Evolutionary conservation across 2,329 filamentous ascomycete species (phyloP).

Genomic region (Beauveria australis): DNA sequence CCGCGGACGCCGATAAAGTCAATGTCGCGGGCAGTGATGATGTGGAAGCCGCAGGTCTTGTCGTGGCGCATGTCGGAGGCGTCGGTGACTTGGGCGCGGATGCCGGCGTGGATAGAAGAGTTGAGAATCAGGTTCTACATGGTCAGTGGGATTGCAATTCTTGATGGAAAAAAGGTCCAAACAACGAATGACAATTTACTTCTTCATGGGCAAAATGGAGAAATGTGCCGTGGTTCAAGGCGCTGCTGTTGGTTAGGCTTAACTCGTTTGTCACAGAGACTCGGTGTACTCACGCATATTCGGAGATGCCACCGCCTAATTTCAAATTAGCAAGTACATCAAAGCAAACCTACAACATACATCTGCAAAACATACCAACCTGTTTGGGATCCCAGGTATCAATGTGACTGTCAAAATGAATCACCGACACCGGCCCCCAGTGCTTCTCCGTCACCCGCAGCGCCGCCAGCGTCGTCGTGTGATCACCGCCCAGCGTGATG

Average conservation of each 20-base stretch:
- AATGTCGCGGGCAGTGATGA: slow-evolving; percentile 44
- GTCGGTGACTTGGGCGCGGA: slow-evolving; percentile 62
- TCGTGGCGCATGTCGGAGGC: slow-evolving; percentile 17
- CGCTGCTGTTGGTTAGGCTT: slow-evolving; percentile 9
- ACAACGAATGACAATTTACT: background rate
- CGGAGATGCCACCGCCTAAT: slow-evolving; percentile 15
- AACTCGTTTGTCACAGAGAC: background rate
- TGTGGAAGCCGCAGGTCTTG: slow-evolving; percentile 16
- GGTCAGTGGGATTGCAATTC: background rate
- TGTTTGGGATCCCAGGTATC: slow-evolving; percentile 18
- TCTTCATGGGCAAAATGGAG: slow-evolving; percentile 20
- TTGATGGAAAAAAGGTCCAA: no score
- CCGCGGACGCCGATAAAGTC: slow-evolving; percentile 66
- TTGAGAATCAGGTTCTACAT: slow-evolving; percentile 52
- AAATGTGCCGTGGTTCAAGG: slow-evolving; percentile 20
- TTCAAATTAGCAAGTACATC: background rate
- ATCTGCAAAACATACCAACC: background rate
- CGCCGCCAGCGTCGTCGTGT: slow-evolving; percentile 58
- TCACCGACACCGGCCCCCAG: slow-evolving; percentile 54
- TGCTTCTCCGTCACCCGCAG: slow-evolving; percentile 53
- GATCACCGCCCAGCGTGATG: slow-evolving; percentile 63
- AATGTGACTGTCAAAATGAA: slow-evolving; percentile 61
- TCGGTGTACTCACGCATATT: slow-evolving; percentile 13
- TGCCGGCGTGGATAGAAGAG: slow-evolving; percentile 66
- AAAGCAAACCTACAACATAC: no score